phyloP scores from a whole-genome alignment of 306 rosid species.

The Trifolium repens region DNA sequence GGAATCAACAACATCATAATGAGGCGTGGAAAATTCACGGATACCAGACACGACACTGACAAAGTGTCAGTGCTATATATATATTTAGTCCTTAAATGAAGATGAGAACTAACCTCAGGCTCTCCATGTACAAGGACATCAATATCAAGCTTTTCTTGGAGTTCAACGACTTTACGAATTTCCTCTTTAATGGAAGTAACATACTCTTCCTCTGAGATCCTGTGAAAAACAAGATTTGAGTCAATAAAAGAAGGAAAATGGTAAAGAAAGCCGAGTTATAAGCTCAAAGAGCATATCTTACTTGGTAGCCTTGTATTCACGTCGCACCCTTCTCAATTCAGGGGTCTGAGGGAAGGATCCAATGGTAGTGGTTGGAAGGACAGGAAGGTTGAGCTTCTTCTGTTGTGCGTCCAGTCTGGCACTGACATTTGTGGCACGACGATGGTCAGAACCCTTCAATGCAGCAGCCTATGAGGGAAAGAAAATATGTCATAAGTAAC shows the following conservation, averaged over 20 bases:
- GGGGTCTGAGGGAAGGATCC: slow-evolving; percentile 93
- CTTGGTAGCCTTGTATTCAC: slow-evolving; percentile 89
- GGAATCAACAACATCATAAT: slow-evolving; percentile 6
- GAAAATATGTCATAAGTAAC: slow-evolving; percentile 23
- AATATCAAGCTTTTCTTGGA: slow-evolving; percentile 85
- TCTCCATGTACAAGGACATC: slow-evolving; percentile 92
- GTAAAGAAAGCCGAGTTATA: slow-evolving; percentile 25
- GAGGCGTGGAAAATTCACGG: background rate
- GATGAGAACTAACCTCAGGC: slow-evolving; percentile 73
- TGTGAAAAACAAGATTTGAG: slow-evolving; percentile 37
- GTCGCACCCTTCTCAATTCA: slow-evolving; percentile 86
- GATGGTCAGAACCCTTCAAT: slow-evolving; percentile 90
- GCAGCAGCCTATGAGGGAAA: slow-evolving; percentile 69
- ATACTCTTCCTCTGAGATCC: slow-evolving; percentile 86
- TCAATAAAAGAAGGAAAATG: slow-evolving; percentile 12
- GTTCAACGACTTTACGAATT: slow-evolving; percentile 73
- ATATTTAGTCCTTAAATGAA: slow-evolving; percentile 19
- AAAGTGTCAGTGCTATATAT: background rate
- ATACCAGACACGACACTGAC: background rate
- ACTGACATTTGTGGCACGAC: slow-evolving; percentile 79
- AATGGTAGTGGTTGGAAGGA: slow-evolving; percentile 88
- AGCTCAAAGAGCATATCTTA: slow-evolving; percentile 45
- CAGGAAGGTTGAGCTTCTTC: slow-evolving; percentile 88
- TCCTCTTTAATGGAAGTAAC: slow-evolving; percentile 72
- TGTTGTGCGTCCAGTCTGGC: slow-evolving; percentile 85